A percentile compares a stretch with the other conserved stretches of the same genome.
phyloP scores from a whole-genome alignment of 2,329 filamentous ascomycete genomes.

The Pyricularia pennisetigena region DNA sequence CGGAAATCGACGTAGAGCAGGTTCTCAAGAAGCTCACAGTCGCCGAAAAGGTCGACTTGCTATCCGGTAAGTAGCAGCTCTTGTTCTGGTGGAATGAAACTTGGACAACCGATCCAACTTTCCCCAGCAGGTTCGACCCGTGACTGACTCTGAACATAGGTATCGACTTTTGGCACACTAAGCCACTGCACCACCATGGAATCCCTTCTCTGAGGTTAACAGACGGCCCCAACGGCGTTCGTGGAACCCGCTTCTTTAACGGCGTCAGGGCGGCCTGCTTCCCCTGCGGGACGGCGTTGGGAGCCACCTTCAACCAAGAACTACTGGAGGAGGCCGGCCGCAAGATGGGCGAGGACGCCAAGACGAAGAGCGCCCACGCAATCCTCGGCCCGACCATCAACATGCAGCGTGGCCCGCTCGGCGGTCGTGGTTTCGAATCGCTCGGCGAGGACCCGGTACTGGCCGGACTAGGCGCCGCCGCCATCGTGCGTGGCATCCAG shows the following conservation, averaged over 20 bases:
- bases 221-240: conserved; percentile 61
- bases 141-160: conserved; percentile 25
- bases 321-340: conserved; percentile 40
- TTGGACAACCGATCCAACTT: background rate
- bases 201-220: conserved; percentile 56
- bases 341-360: conserved; percentile 42
- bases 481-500: conserved; percentile 45
- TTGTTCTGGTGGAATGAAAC: background rate
- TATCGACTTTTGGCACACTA: conserved; percentile 62
- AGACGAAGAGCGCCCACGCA: conserved; percentile 46
- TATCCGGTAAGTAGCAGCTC: conserved; percentile 29
- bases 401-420: conserved; percentile 50
- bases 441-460: conserved; percentile 49
- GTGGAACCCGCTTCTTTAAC: conserved; percentile 60
- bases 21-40: conserved; percentile 42
- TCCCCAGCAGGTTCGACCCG: background rate
- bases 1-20: conserved; percentile 43
- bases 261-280: conserved; percentile 51
- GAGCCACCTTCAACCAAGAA: conserved; percentile 45
- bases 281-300: conserved; percentile 47
- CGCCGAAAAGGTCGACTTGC: conserved; percentile 41
- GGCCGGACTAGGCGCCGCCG: conserved; percentile 42
- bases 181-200: conserved; percentile 46
- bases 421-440: conserved; percentile 50
- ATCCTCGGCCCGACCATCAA: conserved; percentile 55